Evolutionary conservation across 2,329 filamentous ascomycete genomes (phyloP).

Genomic region (Hirsutella thompsonii): DNA sequence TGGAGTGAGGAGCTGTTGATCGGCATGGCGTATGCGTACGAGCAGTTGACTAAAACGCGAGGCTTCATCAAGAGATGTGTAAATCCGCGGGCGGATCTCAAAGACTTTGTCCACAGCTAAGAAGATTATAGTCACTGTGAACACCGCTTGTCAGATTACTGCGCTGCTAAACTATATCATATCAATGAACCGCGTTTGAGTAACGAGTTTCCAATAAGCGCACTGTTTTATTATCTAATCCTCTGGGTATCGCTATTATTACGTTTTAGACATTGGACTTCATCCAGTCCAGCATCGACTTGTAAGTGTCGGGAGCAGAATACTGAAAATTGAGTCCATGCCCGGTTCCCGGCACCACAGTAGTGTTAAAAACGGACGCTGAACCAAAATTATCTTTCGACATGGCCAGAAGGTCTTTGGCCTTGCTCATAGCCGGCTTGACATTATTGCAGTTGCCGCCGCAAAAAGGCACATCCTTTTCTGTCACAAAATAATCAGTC

Average conservation of each 20-base stretch:
- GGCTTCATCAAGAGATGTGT: conserved; percentile 20
- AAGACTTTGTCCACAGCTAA: conserved; percentile 21
- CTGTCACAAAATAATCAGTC: conserved; percentile 10
- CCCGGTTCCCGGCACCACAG: conserved; percentile 37
- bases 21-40: conserved; percentile 54
- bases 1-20: conserved; percentile 52
- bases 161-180: too few relatives aligned
- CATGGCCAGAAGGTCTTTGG: conserved; percentile 27
- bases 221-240: too few relatives aligned
- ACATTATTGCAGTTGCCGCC: conserved; percentile 45
- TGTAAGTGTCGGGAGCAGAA: conserved; percentile 18
- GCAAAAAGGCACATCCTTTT: conserved; percentile 42
- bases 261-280: not conserved
- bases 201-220: too few relatives aligned
- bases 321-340: conserved; percentile 38
- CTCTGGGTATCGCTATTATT: too few relatives aligned
- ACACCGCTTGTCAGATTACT: too few relatives aligned
- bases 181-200: too few relatives aligned
- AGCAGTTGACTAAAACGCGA: conserved; percentile 37
- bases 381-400: conserved; percentile 28
- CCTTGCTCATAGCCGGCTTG: conserved; percentile 19
- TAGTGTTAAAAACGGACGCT: conserved; percentile 34
- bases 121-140: too few relatives aligned
- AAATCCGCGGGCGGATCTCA: conserved; percentile 32
- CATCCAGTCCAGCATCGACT: conserved; percentile 22